A percentile compares a stretch with the other conserved stretches of the same genome.
Evolutionary conservation across 345 rosid genomes (phyloP).

Genomic region (Brassica carinata): DNA sequence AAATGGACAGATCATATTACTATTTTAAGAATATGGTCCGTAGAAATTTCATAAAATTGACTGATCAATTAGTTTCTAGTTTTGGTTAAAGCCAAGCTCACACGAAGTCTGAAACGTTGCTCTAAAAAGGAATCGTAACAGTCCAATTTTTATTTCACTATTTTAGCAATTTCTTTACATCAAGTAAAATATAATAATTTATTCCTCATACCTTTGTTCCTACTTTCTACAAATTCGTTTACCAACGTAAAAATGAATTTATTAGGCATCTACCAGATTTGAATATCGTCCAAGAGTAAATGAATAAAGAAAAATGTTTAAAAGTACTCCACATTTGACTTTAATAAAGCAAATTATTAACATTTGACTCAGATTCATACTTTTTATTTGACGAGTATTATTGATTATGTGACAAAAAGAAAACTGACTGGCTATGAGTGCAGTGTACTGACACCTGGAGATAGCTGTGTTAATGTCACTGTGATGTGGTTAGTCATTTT

Average conservation of each 20-base stretch:
- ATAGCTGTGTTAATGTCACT: slow-evolving; percentile 17
- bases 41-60: slow-evolving; percentile 21
- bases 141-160: slow-evolving; percentile 27
- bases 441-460: slow-evolving; percentile 26
- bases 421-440: slow-evolving; percentile 22
- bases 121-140: slow-evolving; percentile 27
- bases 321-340: slow-evolving; percentile 23
- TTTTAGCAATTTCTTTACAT: slow-evolving; percentile 30
- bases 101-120: slow-evolving; percentile 29
- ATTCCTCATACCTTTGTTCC: slow-evolving; percentile 19
- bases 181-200: slow-evolving; percentile 14
- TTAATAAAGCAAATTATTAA: slow-evolving; percentile 2
- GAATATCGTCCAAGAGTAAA: slow-evolving; percentile 25
- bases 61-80: slow-evolving; percentile 33
- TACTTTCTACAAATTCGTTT: slow-evolving; percentile 18
- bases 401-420: not conserved
- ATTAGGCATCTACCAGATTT: slow-evolving; percentile 16
- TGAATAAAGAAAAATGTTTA: not conserved
- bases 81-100: slow-evolving; percentile 32
- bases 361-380: slow-evolving; percentile 10
- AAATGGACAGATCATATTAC: slow-evolving; percentile 31
- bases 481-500: slow-evolving; percentile 22
- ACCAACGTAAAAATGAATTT: slow-evolving; percentile 4
- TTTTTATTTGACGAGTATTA: not conserved
- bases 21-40: slow-evolving; percentile 29